Evolutionary conservation across 306 rosid species (phyloP).

Genomic region (Citrullus colocynthis): DNA sequence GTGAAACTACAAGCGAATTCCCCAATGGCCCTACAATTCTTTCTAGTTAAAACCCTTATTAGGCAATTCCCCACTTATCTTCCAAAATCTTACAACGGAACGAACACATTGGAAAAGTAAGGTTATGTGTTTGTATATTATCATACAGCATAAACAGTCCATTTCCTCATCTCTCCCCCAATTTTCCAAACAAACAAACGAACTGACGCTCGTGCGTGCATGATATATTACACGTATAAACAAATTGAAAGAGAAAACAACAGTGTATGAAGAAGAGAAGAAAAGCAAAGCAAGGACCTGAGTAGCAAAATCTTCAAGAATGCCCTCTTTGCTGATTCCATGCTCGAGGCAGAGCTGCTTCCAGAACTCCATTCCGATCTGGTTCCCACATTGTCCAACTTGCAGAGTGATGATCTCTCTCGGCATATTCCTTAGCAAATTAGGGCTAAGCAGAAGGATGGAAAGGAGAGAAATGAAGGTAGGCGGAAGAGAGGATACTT

Average conservation of each 20-base stretch:
- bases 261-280: not conserved
- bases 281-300: constrained; percentile 36
- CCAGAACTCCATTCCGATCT: constrained; percentile 99
- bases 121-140: not conserved
- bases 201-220: not conserved
- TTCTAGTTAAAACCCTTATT: not conserved
- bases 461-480: not conserved
- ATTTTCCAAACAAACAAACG: not conserved
- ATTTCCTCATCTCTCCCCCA: not conserved
- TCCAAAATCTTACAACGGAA: not conserved
- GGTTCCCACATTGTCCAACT: constrained; percentile 98
- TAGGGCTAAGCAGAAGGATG: constrained; percentile 31
- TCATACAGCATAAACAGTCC: not conserved
- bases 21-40: not conserved
- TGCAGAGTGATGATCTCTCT: constrained; percentile 89
- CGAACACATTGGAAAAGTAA: not conserved
- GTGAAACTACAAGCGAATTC: not conserved
- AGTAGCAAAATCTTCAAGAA: constrained; percentile 96
- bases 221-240: not conserved
- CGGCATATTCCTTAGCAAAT: constrained; percentile 49
- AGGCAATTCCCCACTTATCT: not conserved
- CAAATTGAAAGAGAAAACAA: not conserved
- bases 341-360: constrained; percentile 98
- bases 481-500: not conserved
- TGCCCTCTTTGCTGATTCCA: constrained; percentile 94